Evolutionary conservation across 2,329 filamentous ascomycete genomes (phyloP), one percentile per base, ranked within the genome.

Genomic region (Acrocalymma vagum): DNA sequence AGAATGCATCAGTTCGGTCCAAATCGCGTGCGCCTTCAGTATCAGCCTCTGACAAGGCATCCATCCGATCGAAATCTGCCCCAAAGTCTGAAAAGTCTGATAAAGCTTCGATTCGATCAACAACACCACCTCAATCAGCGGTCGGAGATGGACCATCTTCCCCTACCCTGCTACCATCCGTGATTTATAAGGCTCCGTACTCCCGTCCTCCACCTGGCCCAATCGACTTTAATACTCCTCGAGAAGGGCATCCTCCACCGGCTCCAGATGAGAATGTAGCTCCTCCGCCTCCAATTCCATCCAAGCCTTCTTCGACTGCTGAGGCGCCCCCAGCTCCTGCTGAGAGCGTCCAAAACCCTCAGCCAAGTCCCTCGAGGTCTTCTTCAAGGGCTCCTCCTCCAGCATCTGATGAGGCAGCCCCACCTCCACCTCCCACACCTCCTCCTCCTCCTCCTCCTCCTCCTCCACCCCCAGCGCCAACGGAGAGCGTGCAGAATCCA

Each of bases 201-300:
- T 49, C 48, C 27, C 60, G 63, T 11, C 63, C 63, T 24, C 50
- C 58, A 15, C 58, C 63, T 8, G 62, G 55, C 8, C 57, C 57
- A 17, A 58, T 61, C 23, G 55, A 62, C 18, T 62, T 58, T 29
- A 50, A 48, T 9, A 56, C 59, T 13, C 59, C 60, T 10, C 50
- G 58, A 26, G 52, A 62, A n/a, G n/a, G n/a, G n/a, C 36, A 41
- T 58, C 18, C 53, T 58, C 48, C 49, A 9, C 44, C 51, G 33
- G 55, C 58, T 33, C 39, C 55, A 2, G 58, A 60, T 27, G 53
- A 45, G 33, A 36, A 55, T 23, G 48, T 48, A 18, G 33, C 45
- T 17, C 55, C 55, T 28, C 50, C 46, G 23, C 33, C 53, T 17
- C 48, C 53, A n/a, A 48, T 35, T 21, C 30, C 34, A 24, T 58